phyloP scores from a whole-genome alignment of 768 basidiomycete species.

The Trametes punicea region DNA sequence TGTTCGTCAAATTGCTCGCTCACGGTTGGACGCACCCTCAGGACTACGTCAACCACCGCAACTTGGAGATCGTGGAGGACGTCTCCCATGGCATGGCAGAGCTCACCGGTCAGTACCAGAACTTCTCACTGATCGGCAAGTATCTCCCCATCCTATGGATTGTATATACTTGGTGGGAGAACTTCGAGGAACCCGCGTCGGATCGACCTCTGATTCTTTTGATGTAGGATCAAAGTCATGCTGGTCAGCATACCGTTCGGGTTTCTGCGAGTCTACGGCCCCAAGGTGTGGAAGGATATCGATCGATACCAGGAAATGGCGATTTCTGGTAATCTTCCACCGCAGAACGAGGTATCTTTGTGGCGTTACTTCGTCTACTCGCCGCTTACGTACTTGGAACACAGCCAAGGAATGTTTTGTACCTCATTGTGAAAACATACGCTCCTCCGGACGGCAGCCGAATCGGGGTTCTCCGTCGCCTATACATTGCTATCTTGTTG shows the following conservation, averaged over 20 bases:
- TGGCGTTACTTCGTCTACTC: not conserved
- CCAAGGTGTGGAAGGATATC: slow-evolving; percentile 18
- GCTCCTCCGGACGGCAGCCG: slow-evolving; percentile 1
- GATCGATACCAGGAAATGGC: slow-evolving; percentile 18
- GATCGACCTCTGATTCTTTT: slow-evolving; percentile 11
- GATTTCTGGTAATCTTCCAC: slow-evolving; percentile 5
- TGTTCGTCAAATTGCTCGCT: not conserved
- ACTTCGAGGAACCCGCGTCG: not conserved
- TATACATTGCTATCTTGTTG: slow-evolving; percentile 29
- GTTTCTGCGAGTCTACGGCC: slow-evolving; percentile 20
- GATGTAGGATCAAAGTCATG: slow-evolving; percentile 22
- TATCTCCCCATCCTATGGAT: slow-evolving; percentile 28
- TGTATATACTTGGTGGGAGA: slow-evolving; percentile 25
- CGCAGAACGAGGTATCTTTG: slow-evolving; percentile 13
- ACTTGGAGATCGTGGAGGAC: slow-evolving; percentile 26
- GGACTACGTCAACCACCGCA: slow-evolving; percentile 27
- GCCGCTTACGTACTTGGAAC: not conserved
- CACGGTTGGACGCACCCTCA: slow-evolving; percentile 4
- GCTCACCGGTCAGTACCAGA: slow-evolving; percentile 32
- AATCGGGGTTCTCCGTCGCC: slow-evolving; percentile 17
- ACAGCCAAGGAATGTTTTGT: slow-evolving; percentile 20
- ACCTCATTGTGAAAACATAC: slow-evolving; percentile 21
- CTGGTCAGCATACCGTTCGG: slow-evolving; percentile 21
- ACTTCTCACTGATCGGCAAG: slow-evolving; percentile 27
- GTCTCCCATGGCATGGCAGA: slow-evolving; percentile 29